Evolutionary conservation across 2,329 filamentous ascomycete species (phyloP).

Genomic region (Colletotrichum incanum): DNA sequence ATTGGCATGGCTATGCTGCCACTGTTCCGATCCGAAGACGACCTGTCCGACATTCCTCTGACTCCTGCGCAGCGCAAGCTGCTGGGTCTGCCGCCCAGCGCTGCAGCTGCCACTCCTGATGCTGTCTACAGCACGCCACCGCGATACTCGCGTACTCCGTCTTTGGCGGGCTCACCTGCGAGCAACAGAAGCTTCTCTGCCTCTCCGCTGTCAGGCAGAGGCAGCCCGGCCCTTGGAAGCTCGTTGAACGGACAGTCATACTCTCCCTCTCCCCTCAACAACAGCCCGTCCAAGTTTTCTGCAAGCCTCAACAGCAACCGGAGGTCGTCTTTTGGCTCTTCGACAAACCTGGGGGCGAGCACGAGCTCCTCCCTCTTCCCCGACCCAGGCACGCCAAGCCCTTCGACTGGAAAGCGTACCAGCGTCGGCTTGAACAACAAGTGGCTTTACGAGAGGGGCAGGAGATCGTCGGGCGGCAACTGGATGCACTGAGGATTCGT

Average conservation of each 20-base stretch:
- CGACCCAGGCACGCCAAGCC: conserved; percentile 80
- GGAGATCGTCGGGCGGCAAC: conserved; percentile 62
- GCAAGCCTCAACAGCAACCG: conserved; percentile 65
- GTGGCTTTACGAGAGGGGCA: conserved; percentile 92
- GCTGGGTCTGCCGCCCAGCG: conserved; percentile 82
- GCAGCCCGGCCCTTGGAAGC: conserved; percentile 61
- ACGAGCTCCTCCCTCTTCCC: conserved; percentile 61
- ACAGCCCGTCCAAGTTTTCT: conserved; percentile 75
- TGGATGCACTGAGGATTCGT: conserved; percentile 36
- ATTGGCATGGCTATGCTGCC: conserved; percentile 80
- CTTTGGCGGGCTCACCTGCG: conserved; percentile 73
- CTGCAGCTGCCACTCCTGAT: conserved; percentile 74
- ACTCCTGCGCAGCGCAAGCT: conserved; percentile 90
- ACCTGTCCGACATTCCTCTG: conserved; percentile 89
- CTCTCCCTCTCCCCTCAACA: conserved; percentile 57
- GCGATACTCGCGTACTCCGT: conserved; percentile 84
- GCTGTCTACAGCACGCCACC: conserved; percentile 86
- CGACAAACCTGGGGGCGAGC: conserved; percentile 66
- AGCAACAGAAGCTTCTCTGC: conserved; percentile 71
- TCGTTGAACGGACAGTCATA: conserved; percentile 63
- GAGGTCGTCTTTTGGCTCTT: conserved; percentile 73
- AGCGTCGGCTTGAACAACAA: conserved; percentile 90
- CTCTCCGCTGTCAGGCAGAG: conserved; percentile 72
- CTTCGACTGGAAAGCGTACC: conserved; percentile 75
- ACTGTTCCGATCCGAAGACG: conserved; percentile 80